These are phyloP conservation scores for Anisodus acutangulus DNA, from an alignment of 257 asterid genomes.

Conservation along the genomic window DNA sequence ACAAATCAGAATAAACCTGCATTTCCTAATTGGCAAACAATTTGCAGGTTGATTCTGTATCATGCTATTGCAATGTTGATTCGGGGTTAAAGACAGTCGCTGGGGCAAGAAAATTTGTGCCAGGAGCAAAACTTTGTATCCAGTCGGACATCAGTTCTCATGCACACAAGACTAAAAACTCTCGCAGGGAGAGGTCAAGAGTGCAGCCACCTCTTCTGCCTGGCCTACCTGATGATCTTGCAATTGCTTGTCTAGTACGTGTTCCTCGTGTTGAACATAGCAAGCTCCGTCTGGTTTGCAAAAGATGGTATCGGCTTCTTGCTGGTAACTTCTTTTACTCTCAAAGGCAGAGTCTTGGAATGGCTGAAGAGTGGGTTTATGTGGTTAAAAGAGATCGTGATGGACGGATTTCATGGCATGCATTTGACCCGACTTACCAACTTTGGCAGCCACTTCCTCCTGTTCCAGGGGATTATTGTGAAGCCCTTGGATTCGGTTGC, in stretches of 20 bases:
- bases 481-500: slow-evolving; percentile 55
- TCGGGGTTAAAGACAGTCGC: slow-evolving; percentile 52
- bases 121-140: slow-evolving; percentile 53
- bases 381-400: slow-evolving; percentile 54
- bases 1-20: slow-evolving; percentile 7
- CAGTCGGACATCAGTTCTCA: slow-evolving; percentile 53
- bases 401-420: slow-evolving; percentile 56
- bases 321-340: slow-evolving; percentile 54
- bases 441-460: slow-evolving; percentile 59
- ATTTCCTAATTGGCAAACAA: background rate
- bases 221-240: slow-evolving; percentile 57
- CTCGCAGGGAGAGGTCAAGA: slow-evolving; percentile 48
- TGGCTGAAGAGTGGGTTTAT: slow-evolving; percentile 57
- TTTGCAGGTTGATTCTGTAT: slow-evolving; percentile 52
- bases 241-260: slow-evolving; percentile 53
- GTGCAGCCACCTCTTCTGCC: slow-evolving; percentile 53
- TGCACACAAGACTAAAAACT: slow-evolving; percentile 45
- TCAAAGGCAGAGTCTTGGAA: slow-evolving; percentile 49
- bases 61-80: slow-evolving; percentile 58
- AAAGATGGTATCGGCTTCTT: slow-evolving; percentile 51
- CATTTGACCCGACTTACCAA: slow-evolving; percentile 51
- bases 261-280: slow-evolving; percentile 56
- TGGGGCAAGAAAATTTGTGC: slow-evolving; percentile 54
- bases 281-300: slow-evolving; percentile 56
- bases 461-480: slow-evolving; percentile 50